Evolutionary conservation across 345 rosid species (phyloP), one percentile per base, ranked within the genome.

Genomic region (Eucalyptus decipiens): DNA sequence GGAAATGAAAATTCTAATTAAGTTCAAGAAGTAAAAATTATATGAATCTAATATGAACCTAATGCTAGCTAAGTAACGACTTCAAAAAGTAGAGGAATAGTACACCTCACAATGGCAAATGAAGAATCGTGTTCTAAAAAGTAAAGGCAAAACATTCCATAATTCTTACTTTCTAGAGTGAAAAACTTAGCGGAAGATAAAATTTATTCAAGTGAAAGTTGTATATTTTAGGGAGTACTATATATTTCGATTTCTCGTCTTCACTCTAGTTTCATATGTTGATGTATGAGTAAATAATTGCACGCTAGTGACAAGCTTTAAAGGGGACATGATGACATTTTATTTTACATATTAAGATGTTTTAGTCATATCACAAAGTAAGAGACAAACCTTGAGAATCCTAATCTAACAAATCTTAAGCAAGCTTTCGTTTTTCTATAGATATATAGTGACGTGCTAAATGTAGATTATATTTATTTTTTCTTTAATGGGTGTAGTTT

Each of bases 301-400:
- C 1, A 1, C 7, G 1, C 3, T 60, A 28, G 32, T 13, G 32
- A 60, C 32, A 60, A 60, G 32, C 16, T 60, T 0, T 10, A 28
- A 28, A 0, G 2, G 1, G 4, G 32, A 60, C 8, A 60, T 13
- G 13, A 60, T 60, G 1, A 60, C 15, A 5, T 58, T 58, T 5
- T 10, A 2, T 58, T 58, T 58, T 58, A 58, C 14, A 58, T 24
- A 58, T 10, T 58, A 26, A 58, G 30, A 58, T 58, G n/a, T 26
- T 60, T 28, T 60, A 60, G 32, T 60, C 6, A 60, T 60, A 60
- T 26, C n/a, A 28, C 32, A 60, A 60, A 60, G 0, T 28, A 13
- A 60, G 34, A 60, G 32, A 60, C 69, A 60, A 60, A 28, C 2
- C 32, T 28, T 28, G 32, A 13, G 69, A 60, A 60, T 28, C 16